These are phyloP conservation scores for Yamadazyma jaroonii DNA, from an alignment of 1,139 yeast genomes.

Conservation along the genomic window DNA sequence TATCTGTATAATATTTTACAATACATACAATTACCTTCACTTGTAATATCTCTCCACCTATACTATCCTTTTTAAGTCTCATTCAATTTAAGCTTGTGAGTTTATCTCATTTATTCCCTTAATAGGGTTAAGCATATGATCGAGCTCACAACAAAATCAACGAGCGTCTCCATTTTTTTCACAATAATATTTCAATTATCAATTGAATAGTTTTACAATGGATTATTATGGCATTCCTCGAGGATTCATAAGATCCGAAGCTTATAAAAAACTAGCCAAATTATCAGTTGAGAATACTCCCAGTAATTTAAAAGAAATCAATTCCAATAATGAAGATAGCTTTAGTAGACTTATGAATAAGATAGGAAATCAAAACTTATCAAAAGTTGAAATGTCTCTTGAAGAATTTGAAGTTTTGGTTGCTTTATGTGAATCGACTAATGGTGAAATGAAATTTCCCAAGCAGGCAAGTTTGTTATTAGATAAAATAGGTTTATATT, in stretches of 20 bases:
- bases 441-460: constrained; percentile 32
- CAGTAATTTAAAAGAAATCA: constrained; percentile 14
- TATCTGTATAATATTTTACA: constrained; percentile 6
- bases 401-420: constrained; percentile 71
- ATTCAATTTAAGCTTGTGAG: too few relatives aligned
- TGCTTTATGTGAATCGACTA: constrained; percentile 60
- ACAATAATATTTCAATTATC: neutral
- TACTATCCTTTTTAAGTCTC: neutral
- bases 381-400: constrained; percentile 40
- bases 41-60: neutral
- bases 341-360: constrained; percentile 24
- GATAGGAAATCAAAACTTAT: constrained; percentile 15
- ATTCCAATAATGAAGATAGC: constrained; percentile 13
- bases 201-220: constrained; percentile 26
- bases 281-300: constrained; percentile 25
- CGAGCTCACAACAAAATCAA: too few relatives aligned
- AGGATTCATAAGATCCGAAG: constrained; percentile 55
- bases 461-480: constrained; percentile 53
- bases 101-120: too few relatives aligned
- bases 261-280: constrained; percentile 47
- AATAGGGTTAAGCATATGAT: too few relatives aligned
- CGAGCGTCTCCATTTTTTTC: constrained; percentile 3
- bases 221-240: constrained; percentile 39
- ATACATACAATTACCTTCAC: neutral
- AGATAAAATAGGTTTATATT: constrained; percentile 54